A percentile compares a stretch with the other conserved stretches of the same genome.
Evolutionary conservation across 2,329 filamentous ascomycete species (phyloP).

Genomic region (Mycocentrospora acerina): DNA sequence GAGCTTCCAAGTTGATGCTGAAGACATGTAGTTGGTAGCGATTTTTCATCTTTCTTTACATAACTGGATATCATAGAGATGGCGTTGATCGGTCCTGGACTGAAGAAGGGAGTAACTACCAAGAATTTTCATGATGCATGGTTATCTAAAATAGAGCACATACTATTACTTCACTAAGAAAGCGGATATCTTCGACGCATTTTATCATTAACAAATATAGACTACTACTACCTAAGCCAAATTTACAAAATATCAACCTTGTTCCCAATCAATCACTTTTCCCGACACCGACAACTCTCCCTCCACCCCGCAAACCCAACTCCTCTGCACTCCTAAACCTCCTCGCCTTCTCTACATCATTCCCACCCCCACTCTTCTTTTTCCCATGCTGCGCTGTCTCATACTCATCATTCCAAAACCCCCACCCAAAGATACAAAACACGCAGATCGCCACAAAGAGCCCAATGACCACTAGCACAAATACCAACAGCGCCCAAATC

Average conservation of each 20-base stretch:
- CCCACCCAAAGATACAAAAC: constrained; percentile 28
- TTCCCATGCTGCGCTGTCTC: constrained; percentile 30
- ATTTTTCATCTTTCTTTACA: too few relatives aligned
- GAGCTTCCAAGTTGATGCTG: not conserved
- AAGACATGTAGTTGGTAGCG: not conserved
- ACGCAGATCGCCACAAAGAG: constrained; percentile 29
- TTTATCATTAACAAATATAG: too few relatives aligned
- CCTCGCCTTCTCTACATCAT: constrained; percentile 25
- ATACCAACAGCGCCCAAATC: constrained; percentile 26
- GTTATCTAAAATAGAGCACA: too few relatives aligned
- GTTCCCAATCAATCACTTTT: constrained; percentile 32
- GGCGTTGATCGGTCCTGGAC: too few relatives aligned
- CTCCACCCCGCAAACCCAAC: constrained; percentile 25
- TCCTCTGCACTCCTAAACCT: constrained; percentile 30
- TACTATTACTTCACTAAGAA: too few relatives aligned
- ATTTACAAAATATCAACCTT: too few relatives aligned
- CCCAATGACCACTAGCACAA: constrained; percentile 22
- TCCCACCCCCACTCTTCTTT: constrained; percentile 11
- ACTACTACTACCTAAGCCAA: too few relatives aligned
- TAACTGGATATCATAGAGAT: too few relatives aligned
- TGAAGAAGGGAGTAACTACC: too few relatives aligned
- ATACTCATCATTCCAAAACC: constrained; percentile 29
- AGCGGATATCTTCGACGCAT: too few relatives aligned
- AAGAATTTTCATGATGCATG: too few relatives aligned
- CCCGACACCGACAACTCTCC: constrained; percentile 32